phyloP scores from a whole-genome alignment of 1,284 basidiomycete genomes.

The Papiliotrema laurentii region DNA sequence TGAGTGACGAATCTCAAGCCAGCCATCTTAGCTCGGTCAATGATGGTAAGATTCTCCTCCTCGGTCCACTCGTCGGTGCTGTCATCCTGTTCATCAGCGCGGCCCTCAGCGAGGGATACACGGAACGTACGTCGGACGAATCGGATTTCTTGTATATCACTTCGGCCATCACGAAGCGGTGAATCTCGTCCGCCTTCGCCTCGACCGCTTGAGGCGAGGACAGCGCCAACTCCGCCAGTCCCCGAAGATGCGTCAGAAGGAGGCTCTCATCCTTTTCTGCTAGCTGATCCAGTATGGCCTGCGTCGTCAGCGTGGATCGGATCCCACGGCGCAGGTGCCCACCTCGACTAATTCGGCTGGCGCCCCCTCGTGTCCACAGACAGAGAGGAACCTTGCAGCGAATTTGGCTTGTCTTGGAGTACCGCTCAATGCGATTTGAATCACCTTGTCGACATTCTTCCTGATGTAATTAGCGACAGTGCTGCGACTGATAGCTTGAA shows the following conservation, averaged over 20 bases:
- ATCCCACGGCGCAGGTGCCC: constrained; percentile 18
- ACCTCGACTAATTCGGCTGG: constrained; percentile 64
- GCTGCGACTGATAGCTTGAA: neutral
- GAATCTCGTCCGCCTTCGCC: constrained; percentile 65
- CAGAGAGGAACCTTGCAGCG: constrained; percentile 71
- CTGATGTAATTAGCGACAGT: constrained; percentile 3
- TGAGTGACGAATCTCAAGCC: constrained; percentile 74
- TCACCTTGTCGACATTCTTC: constrained; percentile 58
- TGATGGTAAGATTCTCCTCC: constrained; percentile 55
- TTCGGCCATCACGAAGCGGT: constrained; percentile 65
- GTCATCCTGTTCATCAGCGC: constrained; percentile 47
- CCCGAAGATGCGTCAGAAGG: constrained; percentile 64
- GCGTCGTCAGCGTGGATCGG: neutral
- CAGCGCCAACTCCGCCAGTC: constrained; percentile 69
- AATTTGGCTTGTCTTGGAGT: constrained; percentile 77
- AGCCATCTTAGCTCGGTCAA: constrained; percentile 61
- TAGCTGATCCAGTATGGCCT: constrained; percentile 55
- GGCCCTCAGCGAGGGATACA: neutral
- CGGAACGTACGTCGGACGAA: constrained; percentile 48
- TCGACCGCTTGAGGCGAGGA: constrained; percentile 70
- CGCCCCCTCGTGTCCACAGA: constrained; percentile 56
- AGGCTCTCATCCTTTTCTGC: constrained; percentile 53
- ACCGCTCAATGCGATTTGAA: constrained; percentile 59
- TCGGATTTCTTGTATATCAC: constrained; percentile 60
- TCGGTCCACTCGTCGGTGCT: constrained; percentile 64